Evolutionary conservation across 805 yeast species (phyloP).

Genomic region (Yarrowia sp.): DNA sequence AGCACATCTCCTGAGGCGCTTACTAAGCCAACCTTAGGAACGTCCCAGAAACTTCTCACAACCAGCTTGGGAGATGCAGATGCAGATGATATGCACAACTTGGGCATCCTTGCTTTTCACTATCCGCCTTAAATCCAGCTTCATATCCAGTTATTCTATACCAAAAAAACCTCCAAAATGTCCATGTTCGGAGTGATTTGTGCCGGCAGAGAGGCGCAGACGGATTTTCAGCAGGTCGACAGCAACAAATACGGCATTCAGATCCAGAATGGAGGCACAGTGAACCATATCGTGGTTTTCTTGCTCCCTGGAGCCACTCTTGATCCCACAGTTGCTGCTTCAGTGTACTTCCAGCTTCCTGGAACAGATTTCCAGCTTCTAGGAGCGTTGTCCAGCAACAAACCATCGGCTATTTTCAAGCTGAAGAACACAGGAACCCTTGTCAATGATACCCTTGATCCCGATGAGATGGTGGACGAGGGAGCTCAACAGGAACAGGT

Average conservation of each 20-base stretch:
- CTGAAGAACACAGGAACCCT: conserved; percentile 53
- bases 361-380: conserved; percentile 53
- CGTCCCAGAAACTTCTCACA: conserved; percentile 36
- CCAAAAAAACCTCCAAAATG: not conserved
- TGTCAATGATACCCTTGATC: conserved; percentile 54
- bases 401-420: conserved; percentile 92
- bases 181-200: conserved; percentile 77
- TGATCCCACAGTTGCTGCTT: conserved; percentile 77
- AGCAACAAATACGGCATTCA: conserved; percentile 68
- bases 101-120: conserved; percentile 16
- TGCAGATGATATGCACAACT: conserved; percentile 21
- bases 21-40: conserved; percentile 21
- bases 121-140: conserved; percentile 13
- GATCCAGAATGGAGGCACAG: conserved; percentile 66
- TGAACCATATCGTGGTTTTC: conserved; percentile 84
- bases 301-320: conserved; percentile 70
- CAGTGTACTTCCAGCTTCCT: conserved; percentile 87
- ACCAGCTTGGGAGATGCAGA: conserved; percentile 4
- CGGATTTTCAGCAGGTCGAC: conserved; percentile 64
- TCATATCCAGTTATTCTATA: not conserved
- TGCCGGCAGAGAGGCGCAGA: conserved; percentile 63
- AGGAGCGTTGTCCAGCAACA: conserved; percentile 55
- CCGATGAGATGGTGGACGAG: conserved; percentile 64
- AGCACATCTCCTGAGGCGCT: not conserved
- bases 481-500: conserved; percentile 50